Evolutionary conservation across 2,329 filamentous ascomycete species (phyloP).

Genomic region (Cordyceps farinosa): DNA sequence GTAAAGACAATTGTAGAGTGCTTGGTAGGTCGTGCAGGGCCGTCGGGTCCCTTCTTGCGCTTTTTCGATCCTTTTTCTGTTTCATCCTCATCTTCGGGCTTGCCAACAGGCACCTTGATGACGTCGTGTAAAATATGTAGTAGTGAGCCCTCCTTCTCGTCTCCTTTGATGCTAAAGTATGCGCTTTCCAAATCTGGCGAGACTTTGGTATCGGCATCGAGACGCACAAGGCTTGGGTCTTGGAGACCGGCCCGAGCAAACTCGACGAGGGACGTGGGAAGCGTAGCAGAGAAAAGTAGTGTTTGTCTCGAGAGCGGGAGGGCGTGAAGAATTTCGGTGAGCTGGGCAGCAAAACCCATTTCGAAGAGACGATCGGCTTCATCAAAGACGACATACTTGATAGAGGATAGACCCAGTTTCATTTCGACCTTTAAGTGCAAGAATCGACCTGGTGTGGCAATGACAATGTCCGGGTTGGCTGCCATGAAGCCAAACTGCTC

Average conservation of each 20-base stretch:
- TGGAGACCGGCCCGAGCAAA: slow-evolving; percentile 92
- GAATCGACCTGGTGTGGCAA: slow-evolving; percentile 94
- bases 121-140: slow-evolving; percentile 86
- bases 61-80: slow-evolving; percentile 59
- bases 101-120: slow-evolving; percentile 79
- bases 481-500: slow-evolving; percentile 94
- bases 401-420: slow-evolving; percentile 82
- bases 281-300: slow-evolving; percentile 88
- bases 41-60: slow-evolving; percentile 60
- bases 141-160: slow-evolving; percentile 89
- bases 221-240: slow-evolving; percentile 82
- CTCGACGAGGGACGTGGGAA: slow-evolving; percentile 91
- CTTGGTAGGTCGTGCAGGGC: slow-evolving; percentile 66
- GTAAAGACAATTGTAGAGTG: slow-evolving; percentile 95
- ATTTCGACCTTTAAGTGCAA: slow-evolving; percentile 97
- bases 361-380: slow-evolving; percentile 96
- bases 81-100: slow-evolving; percentile 50
- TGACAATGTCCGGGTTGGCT: slow-evolving; percentile 92
- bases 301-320: slow-evolving; percentile 83
- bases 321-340: slow-evolving; percentile 88
- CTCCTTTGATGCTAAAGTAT: slow-evolving; percentile 89
- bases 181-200: slow-evolving; percentile 94
- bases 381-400: slow-evolving; percentile 94
- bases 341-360: slow-evolving; percentile 94
- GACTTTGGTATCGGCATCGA: slow-evolving; percentile 93